Evolutionary conservation across 2,329 filamentous ascomycete genomes (phyloP).

Genomic region (Fusarium torreyae): DNA sequence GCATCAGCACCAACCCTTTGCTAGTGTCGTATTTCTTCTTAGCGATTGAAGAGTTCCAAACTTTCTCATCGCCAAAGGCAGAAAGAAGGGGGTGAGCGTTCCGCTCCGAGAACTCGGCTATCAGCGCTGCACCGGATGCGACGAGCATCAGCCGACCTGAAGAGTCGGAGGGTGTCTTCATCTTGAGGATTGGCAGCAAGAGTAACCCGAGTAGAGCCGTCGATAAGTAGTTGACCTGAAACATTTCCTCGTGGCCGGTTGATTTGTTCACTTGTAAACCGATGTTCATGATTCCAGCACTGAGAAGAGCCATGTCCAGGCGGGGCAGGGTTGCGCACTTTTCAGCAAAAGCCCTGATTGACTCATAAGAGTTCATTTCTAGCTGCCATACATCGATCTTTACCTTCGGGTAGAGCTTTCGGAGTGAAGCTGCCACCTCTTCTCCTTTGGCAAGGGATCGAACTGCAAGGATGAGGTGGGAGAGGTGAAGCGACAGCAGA

Average conservation of each 20-base stretch:
- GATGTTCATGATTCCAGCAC: slow-evolving; percentile 6
- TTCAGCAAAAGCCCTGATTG: neutral
- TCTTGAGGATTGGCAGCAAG: neutral
- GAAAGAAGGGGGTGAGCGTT: neutral
- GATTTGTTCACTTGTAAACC: neutral
- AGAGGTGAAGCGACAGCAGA: neutral
- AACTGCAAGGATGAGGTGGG: slow-evolving; percentile 10
- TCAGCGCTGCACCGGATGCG: slow-evolving; percentile 16
- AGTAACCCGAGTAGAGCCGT: neutral
- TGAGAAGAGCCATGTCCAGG: slow-evolving; percentile 5
- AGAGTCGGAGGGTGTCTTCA: neutral
- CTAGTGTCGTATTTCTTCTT: slow-evolving; percentile 5
- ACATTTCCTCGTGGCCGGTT: slow-evolving; percentile 6
- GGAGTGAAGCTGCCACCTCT: neutral
- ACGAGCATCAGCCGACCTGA: slow-evolving; percentile 2
- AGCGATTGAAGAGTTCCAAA: neutral
- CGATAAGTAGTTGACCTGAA: slow-evolving; percentile 22
- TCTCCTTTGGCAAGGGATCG: slow-evolving; percentile 5
- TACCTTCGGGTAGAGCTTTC: fast-evolving
- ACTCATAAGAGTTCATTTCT: slow-evolving; percentile 3
- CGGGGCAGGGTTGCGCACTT: neutral
- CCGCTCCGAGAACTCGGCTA: slow-evolving; percentile 2
- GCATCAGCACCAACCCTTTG: slow-evolving; percentile 1
- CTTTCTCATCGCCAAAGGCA: neutral
- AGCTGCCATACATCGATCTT: slow-evolving; percentile 5